Evolutionary conservation across 2,329 filamentous ascomycete species (phyloP).

Genomic region (Fusarium chlamydosporum): DNA sequence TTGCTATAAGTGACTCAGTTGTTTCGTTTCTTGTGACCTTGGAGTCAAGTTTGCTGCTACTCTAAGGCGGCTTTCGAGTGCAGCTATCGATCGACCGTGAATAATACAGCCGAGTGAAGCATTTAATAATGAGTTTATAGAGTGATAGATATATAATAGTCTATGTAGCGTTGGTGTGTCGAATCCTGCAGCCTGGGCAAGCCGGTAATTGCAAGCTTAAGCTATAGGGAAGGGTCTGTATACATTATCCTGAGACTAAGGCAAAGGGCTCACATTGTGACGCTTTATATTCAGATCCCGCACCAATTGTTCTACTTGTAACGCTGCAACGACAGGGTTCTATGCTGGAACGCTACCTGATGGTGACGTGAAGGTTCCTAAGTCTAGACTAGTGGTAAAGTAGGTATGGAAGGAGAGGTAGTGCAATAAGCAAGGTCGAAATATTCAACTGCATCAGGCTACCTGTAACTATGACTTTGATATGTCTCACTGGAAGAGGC

Average conservation of each 20-base stretch:
- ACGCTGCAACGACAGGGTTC: conserved; percentile 41
- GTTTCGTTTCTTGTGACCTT: not conserved
- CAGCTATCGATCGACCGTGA: not conserved
- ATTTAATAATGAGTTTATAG: not conserved
- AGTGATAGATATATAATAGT: too few species aligned
- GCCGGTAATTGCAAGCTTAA: not conserved
- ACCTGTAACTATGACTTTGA: not conserved
- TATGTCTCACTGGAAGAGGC: not conserved
- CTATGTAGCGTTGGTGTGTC: too few species aligned
- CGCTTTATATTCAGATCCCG: conserved; percentile 1
- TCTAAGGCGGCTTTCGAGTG: not conserved
- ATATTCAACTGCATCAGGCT: not conserved
- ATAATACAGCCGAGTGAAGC: not conserved
- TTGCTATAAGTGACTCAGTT: not conserved
- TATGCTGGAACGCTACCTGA: conserved; percentile 36
- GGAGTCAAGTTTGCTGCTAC: not conserved
- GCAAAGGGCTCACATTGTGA: not conserved
- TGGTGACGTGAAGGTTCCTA: conserved; percentile 39
- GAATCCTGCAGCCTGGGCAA: not conserved
- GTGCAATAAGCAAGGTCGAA: not conserved
- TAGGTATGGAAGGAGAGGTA: not conserved
- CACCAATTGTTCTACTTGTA: conserved; percentile 13
- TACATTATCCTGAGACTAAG: not conserved
- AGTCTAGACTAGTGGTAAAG: conserved; percentile 26
- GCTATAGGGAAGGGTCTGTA: conserved; percentile 4